These are phyloP conservation scores for Colletotrichum sp. DNA, from an alignment of 2,329 filamentous ascomycete species.

Conservation along the genomic window DNA sequence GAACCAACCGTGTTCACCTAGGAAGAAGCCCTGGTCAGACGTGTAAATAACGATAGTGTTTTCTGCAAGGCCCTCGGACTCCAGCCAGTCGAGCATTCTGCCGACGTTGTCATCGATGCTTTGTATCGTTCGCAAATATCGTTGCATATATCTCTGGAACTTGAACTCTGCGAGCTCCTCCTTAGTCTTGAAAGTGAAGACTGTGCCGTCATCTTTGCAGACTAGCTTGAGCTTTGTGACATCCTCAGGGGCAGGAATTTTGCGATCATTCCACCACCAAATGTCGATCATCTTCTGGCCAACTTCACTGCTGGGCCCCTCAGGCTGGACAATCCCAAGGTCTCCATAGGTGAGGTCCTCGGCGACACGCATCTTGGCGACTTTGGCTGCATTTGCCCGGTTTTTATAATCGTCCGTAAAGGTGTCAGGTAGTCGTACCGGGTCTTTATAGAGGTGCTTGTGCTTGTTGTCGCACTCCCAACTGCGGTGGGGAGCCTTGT, in stretches of 20 bases:
- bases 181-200: conserved; percentile 47
- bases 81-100: conserved; percentile 50
- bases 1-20: conserved; percentile 63
- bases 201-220: conserved; percentile 48
- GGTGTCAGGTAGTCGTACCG: conserved; percentile 52
- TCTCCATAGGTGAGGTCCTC: conserved; percentile 58
- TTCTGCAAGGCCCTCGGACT: conserved; percentile 42
- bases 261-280: conserved; percentile 38
- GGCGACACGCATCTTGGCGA: conserved; percentile 56
- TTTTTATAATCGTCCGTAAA: conserved; percentile 61
- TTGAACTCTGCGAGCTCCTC: conserved; percentile 56
- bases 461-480: conserved; percentile 58
- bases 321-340: conserved; percentile 51
- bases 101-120: conserved; percentile 58
- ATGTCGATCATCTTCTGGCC: background rate
- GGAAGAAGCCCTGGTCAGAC: conserved; percentile 60
- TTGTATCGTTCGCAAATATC: conserved; percentile 58
- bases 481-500: conserved; percentile 58
- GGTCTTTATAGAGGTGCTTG: conserved; percentile 51
- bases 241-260: conserved; percentile 24
- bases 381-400: conserved; percentile 50
- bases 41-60: conserved; percentile 59
- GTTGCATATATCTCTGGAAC: conserved; percentile 61
- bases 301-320: conserved; percentile 39
- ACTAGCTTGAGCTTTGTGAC: conserved; percentile 35